Percentiles rank a stretch among this genome's conserved stretches.
These are phyloP conservation scores for Cairneyella variabilis DNA, from an alignment of 495 filamentous ascomycete species.

Conservation along the genomic window DNA sequence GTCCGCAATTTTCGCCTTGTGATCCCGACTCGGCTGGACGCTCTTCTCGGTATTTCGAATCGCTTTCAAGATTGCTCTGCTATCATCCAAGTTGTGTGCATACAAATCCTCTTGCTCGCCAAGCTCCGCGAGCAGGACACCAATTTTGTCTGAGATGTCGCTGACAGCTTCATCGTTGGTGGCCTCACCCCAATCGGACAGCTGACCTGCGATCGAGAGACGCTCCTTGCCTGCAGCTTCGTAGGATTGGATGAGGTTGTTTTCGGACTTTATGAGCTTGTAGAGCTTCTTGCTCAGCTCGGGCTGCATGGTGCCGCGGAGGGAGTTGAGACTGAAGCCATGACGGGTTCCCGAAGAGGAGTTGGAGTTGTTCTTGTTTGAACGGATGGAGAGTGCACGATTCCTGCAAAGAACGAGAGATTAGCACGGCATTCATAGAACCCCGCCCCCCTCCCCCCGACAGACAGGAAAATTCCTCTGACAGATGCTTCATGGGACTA, in stretches of 20 bases:
- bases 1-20: slow-evolving; percentile 78
- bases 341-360: slow-evolving; percentile 37
- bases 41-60: slow-evolving; percentile 89
- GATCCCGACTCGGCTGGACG: slow-evolving; percentile 87
- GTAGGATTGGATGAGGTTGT: slow-evolving; percentile 76
- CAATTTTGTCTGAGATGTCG: slow-evolving; percentile 91
- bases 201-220: slow-evolving; percentile 75
- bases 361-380: slow-evolving; percentile 35
- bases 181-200: slow-evolving; percentile 95
- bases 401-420: slow-evolving; percentile 31
- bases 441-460: not conserved
- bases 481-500: slow-evolving; percentile 11
- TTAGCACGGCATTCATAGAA: no score
- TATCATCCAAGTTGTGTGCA: slow-evolving; percentile 82
- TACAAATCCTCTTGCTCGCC: slow-evolving; percentile 89
- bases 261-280: slow-evolving; percentile 89
- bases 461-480: not conserved
- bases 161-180: slow-evolving; percentile 81
- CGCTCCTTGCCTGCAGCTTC: slow-evolving; percentile 79
- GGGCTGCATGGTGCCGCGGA: slow-evolving; percentile 78
- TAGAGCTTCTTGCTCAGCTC: slow-evolving; percentile 80
- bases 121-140: slow-evolving; percentile 84
- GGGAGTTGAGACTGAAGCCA: slow-evolving; percentile 71
- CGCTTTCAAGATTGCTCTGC: slow-evolving; percentile 73
- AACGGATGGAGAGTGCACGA: slow-evolving; percentile 53